phyloP scores from a whole-genome alignment of 805 yeast species.

The Candida parachauliodes region DNA sequence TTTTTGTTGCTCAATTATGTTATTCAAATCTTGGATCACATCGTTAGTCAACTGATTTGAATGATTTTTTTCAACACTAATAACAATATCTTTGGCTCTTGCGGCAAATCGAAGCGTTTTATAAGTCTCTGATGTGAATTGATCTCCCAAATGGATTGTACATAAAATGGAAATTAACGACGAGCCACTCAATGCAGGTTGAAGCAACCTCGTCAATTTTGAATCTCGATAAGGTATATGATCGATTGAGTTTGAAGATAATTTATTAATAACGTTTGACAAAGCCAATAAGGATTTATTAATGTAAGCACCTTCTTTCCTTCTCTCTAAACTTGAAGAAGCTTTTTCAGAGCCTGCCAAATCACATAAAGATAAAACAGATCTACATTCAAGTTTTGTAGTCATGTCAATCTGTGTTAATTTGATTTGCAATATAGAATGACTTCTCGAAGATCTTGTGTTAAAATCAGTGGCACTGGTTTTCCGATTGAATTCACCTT shows the following conservation, averaged over 20 bases:
- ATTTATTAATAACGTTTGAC: constrained; percentile 86
- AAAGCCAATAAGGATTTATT: constrained; percentile 87
- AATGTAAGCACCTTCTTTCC: constrained; percentile 92
- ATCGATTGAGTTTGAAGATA: constrained; percentile 47
- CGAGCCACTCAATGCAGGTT: constrained; percentile 87
- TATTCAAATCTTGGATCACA: constrained; percentile 52
- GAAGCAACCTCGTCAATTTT: constrained; percentile 82
- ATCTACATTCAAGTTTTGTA: constrained; percentile 38
- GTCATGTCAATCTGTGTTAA: constrained; percentile 43
- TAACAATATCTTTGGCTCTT: constrained; percentile 80
- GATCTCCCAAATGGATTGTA: constrained; percentile 70
- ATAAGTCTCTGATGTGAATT: constrained; percentile 68
- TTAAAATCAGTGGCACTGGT: constrained; percentile 91
- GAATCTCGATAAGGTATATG: constrained; percentile 95
- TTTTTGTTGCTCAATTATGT: constrained; percentile 60
- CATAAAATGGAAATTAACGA: constrained; percentile 83
- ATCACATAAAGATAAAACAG: constrained; percentile 84
- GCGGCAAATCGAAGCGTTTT: constrained; percentile 91
- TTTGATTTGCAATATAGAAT: constrained; percentile 76
- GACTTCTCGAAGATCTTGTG: constrained; percentile 84
- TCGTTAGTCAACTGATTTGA: constrained; percentile 28
- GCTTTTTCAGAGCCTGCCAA: constrained; percentile 97
- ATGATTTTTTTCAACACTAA: constrained; percentile 59
- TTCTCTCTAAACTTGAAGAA: constrained; percentile 64
- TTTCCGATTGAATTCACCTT: constrained; percentile 71